phyloP scores from a whole-genome alignment of 306 rosid genomes.

The Erythrophleum fordii region DNA sequence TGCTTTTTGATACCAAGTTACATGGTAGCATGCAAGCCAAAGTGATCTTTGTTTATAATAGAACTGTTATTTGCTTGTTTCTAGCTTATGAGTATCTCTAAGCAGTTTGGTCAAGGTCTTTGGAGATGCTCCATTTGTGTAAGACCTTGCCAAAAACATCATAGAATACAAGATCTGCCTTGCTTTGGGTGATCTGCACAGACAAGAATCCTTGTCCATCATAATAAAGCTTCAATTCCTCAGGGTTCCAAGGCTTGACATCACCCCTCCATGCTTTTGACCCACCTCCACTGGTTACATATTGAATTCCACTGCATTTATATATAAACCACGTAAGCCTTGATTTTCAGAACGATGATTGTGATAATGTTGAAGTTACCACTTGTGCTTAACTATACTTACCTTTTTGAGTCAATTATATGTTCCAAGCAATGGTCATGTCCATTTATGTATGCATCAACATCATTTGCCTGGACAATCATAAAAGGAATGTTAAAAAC shows the following conservation, averaged over 20 bases:
- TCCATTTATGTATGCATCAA: slow-evolving; percentile 82
- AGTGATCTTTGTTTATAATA: background rate
- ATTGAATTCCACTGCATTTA: slow-evolving; percentile 65
- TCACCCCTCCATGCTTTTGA: slow-evolving; percentile 87
- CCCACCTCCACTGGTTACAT: slow-evolving; percentile 84
- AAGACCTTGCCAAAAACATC: slow-evolving; percentile 66
- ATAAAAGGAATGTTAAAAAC: slow-evolving; percentile 30
- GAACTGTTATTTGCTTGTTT: background rate
- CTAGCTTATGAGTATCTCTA: background rate
- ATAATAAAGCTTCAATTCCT: slow-evolving; percentile 65
- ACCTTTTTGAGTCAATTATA: slow-evolving; percentile 62
- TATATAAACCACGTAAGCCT: slow-evolving; percentile 11
- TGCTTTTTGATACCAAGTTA: background rate
- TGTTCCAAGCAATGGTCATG: slow-evolving; percentile 91
- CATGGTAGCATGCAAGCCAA: slow-evolving; percentile 1
- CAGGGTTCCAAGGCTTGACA: slow-evolving; percentile 36
- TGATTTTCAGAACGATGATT: slow-evolving; percentile 10
- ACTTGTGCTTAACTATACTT: slow-evolving; percentile 27
- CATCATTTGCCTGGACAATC: slow-evolving; percentile 53
- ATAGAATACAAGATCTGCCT: slow-evolving; percentile 57
- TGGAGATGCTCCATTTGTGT: slow-evolving; percentile 64
- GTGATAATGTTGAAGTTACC: slow-evolving; percentile 8
- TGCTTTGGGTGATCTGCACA: slow-evolving; percentile 50
- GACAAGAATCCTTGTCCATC: slow-evolving; percentile 96
- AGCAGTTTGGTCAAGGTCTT: slow-evolving; percentile 27